Percentiles rank a stretch among this genome's conserved stretches.
phyloP scores from a whole-genome alignment of 2,329 filamentous ascomycete genomes.

The Calonectria pteridis region DNA sequence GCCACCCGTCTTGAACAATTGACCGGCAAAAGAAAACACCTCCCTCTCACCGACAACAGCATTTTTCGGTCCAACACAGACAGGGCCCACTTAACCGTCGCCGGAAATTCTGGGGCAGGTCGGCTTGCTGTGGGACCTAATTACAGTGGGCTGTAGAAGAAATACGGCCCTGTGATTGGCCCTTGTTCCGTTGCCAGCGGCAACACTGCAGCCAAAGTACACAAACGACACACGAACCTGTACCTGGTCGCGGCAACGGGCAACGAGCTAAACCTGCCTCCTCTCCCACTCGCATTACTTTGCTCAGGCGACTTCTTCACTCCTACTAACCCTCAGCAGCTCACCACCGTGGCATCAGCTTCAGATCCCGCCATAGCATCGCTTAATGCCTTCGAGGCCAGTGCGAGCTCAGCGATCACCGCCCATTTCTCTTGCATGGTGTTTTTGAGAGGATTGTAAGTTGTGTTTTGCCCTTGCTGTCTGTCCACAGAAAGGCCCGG shows the following conservation, averaged over 20 bases:
- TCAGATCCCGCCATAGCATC: conserved; percentile 41
- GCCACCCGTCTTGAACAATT: background rate
- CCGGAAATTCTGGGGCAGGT: background rate
- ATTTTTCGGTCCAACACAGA: background rate
- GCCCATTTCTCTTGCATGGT: conserved; percentile 44
- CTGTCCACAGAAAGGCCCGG: background rate
- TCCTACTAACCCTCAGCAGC: conserved; percentile 38
- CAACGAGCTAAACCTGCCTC: conserved; percentile 28
- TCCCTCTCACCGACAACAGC: background rate
- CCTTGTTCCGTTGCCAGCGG: conserved; percentile 44
- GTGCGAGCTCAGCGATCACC: conserved; percentile 27
- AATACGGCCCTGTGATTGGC: background rate
- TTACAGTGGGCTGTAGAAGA: conserved; percentile 9
- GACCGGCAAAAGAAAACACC: background rate
- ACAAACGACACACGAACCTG: conserved; percentile 45
- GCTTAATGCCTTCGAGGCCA: conserved; percentile 41
- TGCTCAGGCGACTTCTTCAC: conserved; percentile 29
- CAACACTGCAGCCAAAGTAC: conserved; percentile 51
- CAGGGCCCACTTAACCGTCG: background rate
- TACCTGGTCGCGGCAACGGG: conserved; percentile 30
- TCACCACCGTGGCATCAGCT: conserved; percentile 26
- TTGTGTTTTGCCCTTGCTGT: conserved; percentile 24
- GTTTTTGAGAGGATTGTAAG: conserved; percentile 43
- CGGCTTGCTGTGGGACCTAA: conserved; percentile 6
- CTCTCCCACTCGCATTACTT: conserved; percentile 30